Evolutionary conservation across 371 early-diverging fungal genomes (phyloP), one percentile per base, ranked within the genome.

Genomic region (Blastocladiella emersonii): DNA sequence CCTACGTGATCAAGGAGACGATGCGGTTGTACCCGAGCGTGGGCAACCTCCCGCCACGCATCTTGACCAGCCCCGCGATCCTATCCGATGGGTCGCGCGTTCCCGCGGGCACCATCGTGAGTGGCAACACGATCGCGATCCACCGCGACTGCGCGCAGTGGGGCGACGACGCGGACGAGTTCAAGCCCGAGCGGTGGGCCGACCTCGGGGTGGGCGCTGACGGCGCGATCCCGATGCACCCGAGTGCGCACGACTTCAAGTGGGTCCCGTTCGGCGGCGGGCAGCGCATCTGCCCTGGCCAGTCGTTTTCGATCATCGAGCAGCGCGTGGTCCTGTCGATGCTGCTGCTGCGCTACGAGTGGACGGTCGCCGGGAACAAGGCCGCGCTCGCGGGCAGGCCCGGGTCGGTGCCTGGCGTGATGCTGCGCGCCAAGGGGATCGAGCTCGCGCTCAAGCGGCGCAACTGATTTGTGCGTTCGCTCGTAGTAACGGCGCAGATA

Each of bases 121-220:
- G 57, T 0, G 84, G 77, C 76, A 61, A 63, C 34, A 63, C 76
- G 1, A 84, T 75, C 35, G 68, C 71, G 19, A 78, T 82, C 74
- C 84, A 82, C 4, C 72, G 84, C 3, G 65, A 65, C 15, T 72
- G 72, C 35, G 62, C 57, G 19, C 56, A 84, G 56, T 87, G 87
- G 86, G 84, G 86, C 12, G 64, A 68, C 3, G 84, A 86, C 49
- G 82, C 79, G 1, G 70, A 61, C 43, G 72, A 76, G 43, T 87
- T 82, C 65, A 72, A 69, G n/a, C 87, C 87, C 3, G 81, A 81
- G 39, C 73, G 87, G 56, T 87, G 85, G 85, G 30, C 5, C 3
- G 21, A 21, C 8, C 27, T 53, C 30, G 55, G 55, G 7, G 13
- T 13, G 10, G 21, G 10, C 45, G 23, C 3, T 17, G 45, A 44